Conservation (phyloP, 2,329 filamentous ascomycete species). For the Ophiostoma populinum region DNA sequence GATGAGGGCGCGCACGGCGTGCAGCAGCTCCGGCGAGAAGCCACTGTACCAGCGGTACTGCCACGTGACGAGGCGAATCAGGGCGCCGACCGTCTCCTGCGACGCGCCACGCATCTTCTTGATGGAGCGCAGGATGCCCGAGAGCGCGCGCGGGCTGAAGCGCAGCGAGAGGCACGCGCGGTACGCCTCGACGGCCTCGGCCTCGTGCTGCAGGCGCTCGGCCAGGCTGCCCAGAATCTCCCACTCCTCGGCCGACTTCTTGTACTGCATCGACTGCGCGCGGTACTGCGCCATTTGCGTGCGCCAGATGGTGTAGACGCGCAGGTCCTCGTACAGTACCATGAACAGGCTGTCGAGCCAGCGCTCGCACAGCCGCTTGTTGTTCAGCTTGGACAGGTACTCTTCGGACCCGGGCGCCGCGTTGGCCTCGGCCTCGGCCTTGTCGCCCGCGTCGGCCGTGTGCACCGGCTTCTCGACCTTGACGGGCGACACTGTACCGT, state of each 20-base stretch:
- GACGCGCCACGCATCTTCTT: constrained; percentile 27
- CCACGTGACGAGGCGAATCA: constrained; percentile 89
- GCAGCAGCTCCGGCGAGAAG: constrained; percentile 84
- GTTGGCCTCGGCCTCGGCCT: constrained; percentile 38
- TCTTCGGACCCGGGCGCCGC: constrained; percentile 36
- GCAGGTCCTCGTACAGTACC: constrained; percentile 94
- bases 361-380: constrained; percentile 90
- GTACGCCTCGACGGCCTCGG: constrained; percentile 88
- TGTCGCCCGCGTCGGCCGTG: constrained; percentile 58
- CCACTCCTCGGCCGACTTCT: constrained; percentile 95
- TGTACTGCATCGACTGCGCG: constrained; percentile 85
- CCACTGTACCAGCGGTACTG: constrained; percentile 99
- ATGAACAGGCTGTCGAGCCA: constrained; percentile 99
- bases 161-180: constrained; percentile 70
- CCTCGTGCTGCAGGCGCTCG: constrained; percentile 77
- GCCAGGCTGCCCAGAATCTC: constrained; percentile 90
- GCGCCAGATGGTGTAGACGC: constrained; percentile 98
- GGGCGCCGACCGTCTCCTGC: constrained; percentile 61
- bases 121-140: constrained; percentile 65
- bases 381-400: constrained; percentile 79
- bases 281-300: constrained; percentile 94
- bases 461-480: constrained; percentile 61
- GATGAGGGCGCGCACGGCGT: constrained; percentile 77
- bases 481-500: not conserved
- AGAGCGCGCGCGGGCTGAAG: constrained; percentile 85